phyloP scores from a whole-genome alignment of 2,329 filamentous ascomycete genomes.

The Ilyonectria sp. region DNA sequence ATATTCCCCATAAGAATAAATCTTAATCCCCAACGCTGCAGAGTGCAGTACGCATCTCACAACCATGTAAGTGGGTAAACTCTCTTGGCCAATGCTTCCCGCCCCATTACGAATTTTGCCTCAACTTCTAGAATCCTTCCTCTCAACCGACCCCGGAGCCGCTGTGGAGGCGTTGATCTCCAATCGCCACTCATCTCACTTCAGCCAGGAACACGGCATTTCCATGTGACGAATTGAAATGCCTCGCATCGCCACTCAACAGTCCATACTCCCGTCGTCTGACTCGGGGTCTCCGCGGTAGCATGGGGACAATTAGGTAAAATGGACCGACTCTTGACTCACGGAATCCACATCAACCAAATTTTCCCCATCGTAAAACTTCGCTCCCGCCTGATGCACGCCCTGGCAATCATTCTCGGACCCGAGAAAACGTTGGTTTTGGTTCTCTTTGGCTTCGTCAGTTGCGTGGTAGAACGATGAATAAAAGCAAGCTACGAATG shows the following conservation, averaged over 20 bases:
- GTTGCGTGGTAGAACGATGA: neutral
- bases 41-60: neutral
- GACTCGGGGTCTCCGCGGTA: slow-evolving; percentile 23
- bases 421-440: neutral
- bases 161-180: slow-evolving; percentile 10
- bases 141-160: slow-evolving; percentile 13
- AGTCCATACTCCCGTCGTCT: slow-evolving; percentile 25
- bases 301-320: slow-evolving; percentile 35
- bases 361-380: slow-evolving; percentile 12
- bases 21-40: neutral
- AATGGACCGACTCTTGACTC: slow-evolving; percentile 35
- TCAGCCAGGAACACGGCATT: neutral
- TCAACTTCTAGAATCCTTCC: slow-evolving; percentile 14
- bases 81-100: slow-evolving; percentile 21
- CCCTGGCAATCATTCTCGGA: neutral
- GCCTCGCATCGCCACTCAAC: slow-evolving; percentile 14
- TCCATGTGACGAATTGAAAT: slow-evolving; percentile 12
- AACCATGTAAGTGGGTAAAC: neutral
- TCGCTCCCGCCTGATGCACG: neutral
- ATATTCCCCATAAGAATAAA: neutral
- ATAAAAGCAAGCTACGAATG: neutral
- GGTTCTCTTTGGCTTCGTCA: neutral
- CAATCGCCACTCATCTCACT: slow-evolving; percentile 1
- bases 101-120: slow-evolving; percentile 22
- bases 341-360: slow-evolving; percentile 30